These are phyloP conservation scores for Bryopsis sp. DNA, from an alignment of 139 green algal species.

Conservation along the genomic window DNA sequence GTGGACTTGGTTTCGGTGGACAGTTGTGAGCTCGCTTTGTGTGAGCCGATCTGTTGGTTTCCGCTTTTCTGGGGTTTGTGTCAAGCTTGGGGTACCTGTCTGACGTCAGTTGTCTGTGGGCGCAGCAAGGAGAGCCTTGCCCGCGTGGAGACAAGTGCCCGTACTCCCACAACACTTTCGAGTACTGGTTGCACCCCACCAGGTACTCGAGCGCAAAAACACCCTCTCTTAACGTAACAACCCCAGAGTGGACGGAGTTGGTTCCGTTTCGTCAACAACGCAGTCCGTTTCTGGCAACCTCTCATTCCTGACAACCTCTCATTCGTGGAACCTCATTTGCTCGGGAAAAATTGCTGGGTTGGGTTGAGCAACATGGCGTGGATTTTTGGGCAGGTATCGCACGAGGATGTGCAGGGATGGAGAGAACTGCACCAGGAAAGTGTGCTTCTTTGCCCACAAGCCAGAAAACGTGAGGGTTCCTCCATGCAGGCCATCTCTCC, in stretches of 20 bases:
- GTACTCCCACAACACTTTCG: constrained; percentile 19
- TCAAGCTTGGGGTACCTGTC: neutral
- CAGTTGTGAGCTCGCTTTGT: too few relatives aligned
- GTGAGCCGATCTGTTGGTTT: too few relatives aligned
- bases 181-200: constrained; percentile 21
- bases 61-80: too few relatives aligned
- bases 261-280: too few relatives aligned
- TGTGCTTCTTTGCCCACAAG: constrained; percentile 85
- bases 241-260: too few relatives aligned
- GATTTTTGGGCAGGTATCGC: constrained; percentile 17
- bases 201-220: too few relatives aligned
- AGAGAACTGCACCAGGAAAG: constrained; percentile 47
- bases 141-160: constrained; percentile 15
- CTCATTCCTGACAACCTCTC: too few relatives aligned
- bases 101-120: neutral
- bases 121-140: constrained; percentile 9
- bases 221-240: too few relatives aligned
- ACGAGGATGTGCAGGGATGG: constrained; percentile 13
- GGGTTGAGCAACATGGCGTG: neutral
- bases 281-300: too few relatives aligned
- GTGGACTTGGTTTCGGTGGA: too few relatives aligned
- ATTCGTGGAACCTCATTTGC: neutral
- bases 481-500: constrained; percentile 4
- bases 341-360: neutral
- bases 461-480: constrained; percentile 55